A percentile compares a stretch with the other conserved stretches of the same genome.
These are phyloP conservation scores for Candolleomyces eurysporus DNA, from an alignment of 768 basidiomycete species.

Conservation along the genomic window DNA sequence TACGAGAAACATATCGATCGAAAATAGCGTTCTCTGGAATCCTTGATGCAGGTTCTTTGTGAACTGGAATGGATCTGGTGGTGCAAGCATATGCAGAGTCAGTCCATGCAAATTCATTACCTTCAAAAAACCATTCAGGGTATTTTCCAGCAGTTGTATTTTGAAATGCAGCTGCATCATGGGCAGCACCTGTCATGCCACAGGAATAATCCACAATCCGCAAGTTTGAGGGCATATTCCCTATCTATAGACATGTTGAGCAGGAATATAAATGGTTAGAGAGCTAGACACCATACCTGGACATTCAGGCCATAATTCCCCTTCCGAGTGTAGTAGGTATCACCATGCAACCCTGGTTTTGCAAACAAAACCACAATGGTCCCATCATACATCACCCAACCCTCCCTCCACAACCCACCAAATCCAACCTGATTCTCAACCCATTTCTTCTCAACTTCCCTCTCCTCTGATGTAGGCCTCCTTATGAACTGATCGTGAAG, in stretches of 20 bases:
- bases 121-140: constrained; percentile 22
- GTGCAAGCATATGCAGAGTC: constrained; percentile 18
- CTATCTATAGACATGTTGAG: constrained; percentile 23
- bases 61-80: constrained; percentile 16
- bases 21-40: constrained; percentile 24
- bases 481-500: constrained; percentile 30
- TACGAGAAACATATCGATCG: constrained; percentile 22
- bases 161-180: constrained; percentile 33
- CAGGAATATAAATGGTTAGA: neutral
- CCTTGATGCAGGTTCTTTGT: constrained; percentile 27
- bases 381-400: constrained; percentile 35
- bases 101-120: constrained; percentile 25
- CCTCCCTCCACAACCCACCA: constrained; percentile 29
- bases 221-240: constrained; percentile 29
- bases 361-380: constrained; percentile 27
- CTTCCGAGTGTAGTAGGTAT: constrained; percentile 34
- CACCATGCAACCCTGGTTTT: constrained; percentile 28
- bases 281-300: constrained; percentile 21
- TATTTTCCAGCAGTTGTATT: constrained; percentile 23
- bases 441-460: constrained; percentile 33
- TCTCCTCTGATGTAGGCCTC: constrained; percentile 25
- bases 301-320: constrained; percentile 34
- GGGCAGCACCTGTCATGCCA: constrained; percentile 32
- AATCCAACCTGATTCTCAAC: constrained; percentile 31
- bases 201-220: constrained; percentile 29